phyloP scores from a whole-genome alignment of 108 stramenopile species.

The Aurantiochytrium sp. region DNA sequence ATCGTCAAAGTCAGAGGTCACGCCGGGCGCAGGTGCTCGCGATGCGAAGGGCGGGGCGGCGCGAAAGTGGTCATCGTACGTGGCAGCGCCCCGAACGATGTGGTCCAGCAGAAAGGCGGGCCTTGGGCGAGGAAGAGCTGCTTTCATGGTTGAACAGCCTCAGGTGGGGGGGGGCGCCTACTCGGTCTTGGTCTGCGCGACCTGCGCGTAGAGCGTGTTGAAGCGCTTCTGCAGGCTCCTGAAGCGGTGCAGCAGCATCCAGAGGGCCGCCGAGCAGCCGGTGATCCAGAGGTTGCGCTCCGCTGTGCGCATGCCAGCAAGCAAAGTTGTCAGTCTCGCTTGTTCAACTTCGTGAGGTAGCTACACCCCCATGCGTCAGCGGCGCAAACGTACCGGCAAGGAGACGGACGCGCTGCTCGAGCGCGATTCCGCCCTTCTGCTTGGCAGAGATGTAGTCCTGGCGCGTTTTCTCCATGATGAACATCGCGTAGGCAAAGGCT shows the following conservation, averaged over 20 bases:
- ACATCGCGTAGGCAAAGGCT: not conserved
- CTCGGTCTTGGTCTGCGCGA: not conserved
- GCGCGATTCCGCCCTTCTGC: not conserved
- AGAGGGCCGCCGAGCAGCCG: not conserved
- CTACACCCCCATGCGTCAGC: no score
- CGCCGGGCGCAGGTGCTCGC: no score
- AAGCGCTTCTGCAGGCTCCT: not conserved
- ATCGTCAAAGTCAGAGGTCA: no score
- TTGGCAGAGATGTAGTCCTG: not conserved
- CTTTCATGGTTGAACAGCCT: no score
- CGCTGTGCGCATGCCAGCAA: not conserved
- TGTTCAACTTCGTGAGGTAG: not conserved
- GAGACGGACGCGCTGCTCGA: not conserved
- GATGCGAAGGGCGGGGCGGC: no score
- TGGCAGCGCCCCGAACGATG: no score
- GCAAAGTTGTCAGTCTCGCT: not conserved
- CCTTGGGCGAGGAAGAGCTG: no score
- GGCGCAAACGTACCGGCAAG: slow-evolving; percentile 26
- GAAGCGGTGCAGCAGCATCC: slow-evolving; percentile 22
- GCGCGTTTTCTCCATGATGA: not conserved
- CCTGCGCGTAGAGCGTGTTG: not conserved
- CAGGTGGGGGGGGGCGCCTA: not conserved
- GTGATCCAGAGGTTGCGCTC: slow-evolving; percentile 26
- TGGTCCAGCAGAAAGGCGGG: no score
- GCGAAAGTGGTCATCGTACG: no score